Evolutionary conservation across 805 yeast genomes (phyloP).

Genomic region (Yarrowia sp.): DNA sequence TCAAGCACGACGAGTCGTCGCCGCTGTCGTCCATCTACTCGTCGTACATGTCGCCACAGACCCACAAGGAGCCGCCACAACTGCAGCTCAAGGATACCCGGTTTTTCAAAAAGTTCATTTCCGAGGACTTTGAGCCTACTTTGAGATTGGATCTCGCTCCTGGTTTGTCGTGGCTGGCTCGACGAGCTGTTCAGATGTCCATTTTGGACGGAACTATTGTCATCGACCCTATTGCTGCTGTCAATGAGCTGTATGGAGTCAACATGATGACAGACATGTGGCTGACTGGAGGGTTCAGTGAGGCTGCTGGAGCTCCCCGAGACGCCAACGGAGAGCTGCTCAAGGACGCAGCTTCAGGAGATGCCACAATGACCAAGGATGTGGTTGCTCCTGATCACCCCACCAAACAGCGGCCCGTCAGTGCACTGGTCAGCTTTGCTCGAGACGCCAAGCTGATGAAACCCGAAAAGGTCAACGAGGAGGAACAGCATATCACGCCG

Average conservation of each 20-base stretch:
- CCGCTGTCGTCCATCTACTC: slow-evolving; percentile 24
- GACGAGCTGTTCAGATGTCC: slow-evolving; percentile 59
- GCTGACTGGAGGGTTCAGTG: slow-evolving; percentile 22
- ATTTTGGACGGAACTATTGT: slow-evolving; percentile 77
- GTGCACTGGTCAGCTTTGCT: slow-evolving; percentile 13
- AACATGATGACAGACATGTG: slow-evolving; percentile 22
- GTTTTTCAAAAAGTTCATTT: slow-evolving; percentile 61
- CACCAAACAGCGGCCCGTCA: slow-evolving; percentile 16
- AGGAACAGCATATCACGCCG: background rate
- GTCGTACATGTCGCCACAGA: slow-evolving; percentile 21
- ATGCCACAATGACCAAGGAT: slow-evolving; percentile 6
- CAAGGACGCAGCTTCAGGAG: slow-evolving; percentile 19
- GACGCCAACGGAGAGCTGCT: slow-evolving; percentile 13
- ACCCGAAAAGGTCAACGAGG: slow-evolving; percentile 9
- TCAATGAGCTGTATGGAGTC: slow-evolving; percentile 53
- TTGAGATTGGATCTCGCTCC: slow-evolving; percentile 62
- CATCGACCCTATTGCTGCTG: slow-evolving; percentile 82
- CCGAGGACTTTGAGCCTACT: slow-evolving; percentile 79
- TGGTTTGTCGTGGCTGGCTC: slow-evolving; percentile 60
- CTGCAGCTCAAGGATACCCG: slow-evolving; percentile 48
- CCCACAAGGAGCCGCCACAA: slow-evolving; percentile 19
- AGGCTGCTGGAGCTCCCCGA: slow-evolving; percentile 14
- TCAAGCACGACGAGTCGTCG: slow-evolving; percentile 20
- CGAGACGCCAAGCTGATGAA: slow-evolving; percentile 6
- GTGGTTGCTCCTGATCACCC: background rate